Base-by-base conservation (phyloP, 2,329 filamentous ascomycete genomes). In the Arthrobotrys sphaeroides region DNA sequence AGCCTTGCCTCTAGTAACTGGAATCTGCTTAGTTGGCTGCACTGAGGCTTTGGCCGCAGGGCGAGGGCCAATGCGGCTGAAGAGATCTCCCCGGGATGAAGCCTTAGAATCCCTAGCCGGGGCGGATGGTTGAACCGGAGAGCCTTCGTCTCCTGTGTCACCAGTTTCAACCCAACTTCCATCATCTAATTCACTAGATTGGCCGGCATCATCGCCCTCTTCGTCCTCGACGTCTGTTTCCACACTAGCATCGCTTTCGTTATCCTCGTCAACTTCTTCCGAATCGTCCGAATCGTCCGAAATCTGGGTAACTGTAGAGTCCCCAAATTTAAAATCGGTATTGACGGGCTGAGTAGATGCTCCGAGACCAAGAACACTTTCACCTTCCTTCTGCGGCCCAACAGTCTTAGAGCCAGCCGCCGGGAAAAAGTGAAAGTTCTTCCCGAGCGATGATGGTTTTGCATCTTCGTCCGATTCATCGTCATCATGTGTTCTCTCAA, bases 121-220 rank as follows among this genome's bases (percentile, higher is more conserved):
- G 6, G 24, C 18, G 6, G 31, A 28, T 5, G 55, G 13, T 45
- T 75, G 55, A 33, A 28, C 42, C 13, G 72, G 72, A 24, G 64
- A 69, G 12, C 42, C 64, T 31, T 75, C 72, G 36, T 68, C 70
- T 18, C 45, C 70, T 16, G 64, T 57, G 16, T 67, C 64, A 43
- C 64, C 64, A 20, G 64, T 61, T 43, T 75, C 62, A 38, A 74
- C 53, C 70, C 70, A 74, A 20, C 61, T 60, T 20, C 64, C 72
- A n/a, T 69, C 64, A 45, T 53, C 72, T 49, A 69, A 65, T 47
- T 69, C 72, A 49, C 64, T 75, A 64, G 72, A 69, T 60, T 60
- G 72, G 40, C 43, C 72, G 22, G 64, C 64, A 13, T 51, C 31
- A 10, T 43, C 60, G 5, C 5, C 43, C 5, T 55, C 45, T 22